phyloP scores from a whole-genome alignment of 1,284 basidiomycete species.

The Sporisorium sorghi region DNA sequence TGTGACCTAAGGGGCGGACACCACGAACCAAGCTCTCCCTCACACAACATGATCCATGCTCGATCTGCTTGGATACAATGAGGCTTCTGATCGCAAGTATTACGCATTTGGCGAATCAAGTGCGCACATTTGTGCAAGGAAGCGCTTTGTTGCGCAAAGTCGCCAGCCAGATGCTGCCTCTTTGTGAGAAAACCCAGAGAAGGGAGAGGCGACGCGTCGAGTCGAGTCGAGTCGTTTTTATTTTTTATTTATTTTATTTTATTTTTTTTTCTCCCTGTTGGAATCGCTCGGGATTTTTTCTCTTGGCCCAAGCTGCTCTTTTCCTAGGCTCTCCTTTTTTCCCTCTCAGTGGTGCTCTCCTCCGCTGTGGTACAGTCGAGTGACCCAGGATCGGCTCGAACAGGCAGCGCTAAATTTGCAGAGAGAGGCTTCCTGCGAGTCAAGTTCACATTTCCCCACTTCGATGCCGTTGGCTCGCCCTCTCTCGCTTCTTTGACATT shows the following conservation, averaged over 20 bases:
- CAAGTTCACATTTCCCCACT: slow-evolving; percentile 8
- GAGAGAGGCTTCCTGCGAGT: too few species aligned
- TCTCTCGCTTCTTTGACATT: background rate
- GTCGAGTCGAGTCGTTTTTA: background rate
- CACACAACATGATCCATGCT: background rate
- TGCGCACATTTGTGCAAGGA: too few species aligned
- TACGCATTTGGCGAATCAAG: too few species aligned
- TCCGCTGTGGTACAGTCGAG: background rate
- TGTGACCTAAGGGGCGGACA: background rate
- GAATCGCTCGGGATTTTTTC: too few species aligned
- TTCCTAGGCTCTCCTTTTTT: background rate
- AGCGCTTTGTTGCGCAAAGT: too few species aligned
- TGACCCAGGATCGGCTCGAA: slow-evolving; percentile 6
- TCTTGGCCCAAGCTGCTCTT: background rate
- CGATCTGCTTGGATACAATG: too few species aligned
- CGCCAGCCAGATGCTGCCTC: too few species aligned
- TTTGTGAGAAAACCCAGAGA: slow-evolving; percentile 2
- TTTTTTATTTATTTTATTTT: too few species aligned
- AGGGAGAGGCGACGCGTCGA: background rate
- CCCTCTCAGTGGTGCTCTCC: background rate
- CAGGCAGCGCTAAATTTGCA: too few species aligned
- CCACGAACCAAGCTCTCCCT: background rate
- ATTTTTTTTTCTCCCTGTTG: too few species aligned
- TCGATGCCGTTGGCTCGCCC: background rate
- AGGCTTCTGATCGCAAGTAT: too few species aligned